Base-by-base conservation (phyloP, 192 early-diverging fungal genomes). In the Backusella liffmaniae region DNA sequence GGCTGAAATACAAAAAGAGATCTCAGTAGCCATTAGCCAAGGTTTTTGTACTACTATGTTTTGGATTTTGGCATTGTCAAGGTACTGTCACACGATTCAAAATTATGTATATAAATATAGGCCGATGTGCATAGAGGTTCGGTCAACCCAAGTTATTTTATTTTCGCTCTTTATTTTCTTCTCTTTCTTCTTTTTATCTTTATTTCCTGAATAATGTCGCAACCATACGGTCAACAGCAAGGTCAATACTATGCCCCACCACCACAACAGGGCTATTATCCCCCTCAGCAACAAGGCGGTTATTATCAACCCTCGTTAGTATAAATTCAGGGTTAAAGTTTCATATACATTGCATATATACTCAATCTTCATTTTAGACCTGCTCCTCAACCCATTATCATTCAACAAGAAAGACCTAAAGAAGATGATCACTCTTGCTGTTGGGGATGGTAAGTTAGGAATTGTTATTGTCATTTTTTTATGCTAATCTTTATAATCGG, bases 381-480 rank as follows among this genome's bases (percentile, higher is more conserved):
- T 32, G 72, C 72, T 35, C 77, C 77, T 37, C 77, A 78, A 26
- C 73, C 77, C 32, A 56, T 78, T 46, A 67, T 73, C 39, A 46
- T 73, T 36, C 77, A 73, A 30, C 42, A 77, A 21, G 59, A 66
- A 53, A 42, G 37, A 68, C 77, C 35, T 23, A 44, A 68, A 51
- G 16, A 44, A 29, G 41, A 73, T 49, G 30, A 42, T 29, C 23
- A 72, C 23, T 62, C 53, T 39, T 68, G 72, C 23, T 78, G 77
- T 29, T 73, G 59, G 70, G 77, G 77, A 49, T 78, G 77, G 76
- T 77, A 77, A 77, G n/a, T 35, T 32, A 53, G 16, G 13, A 29
- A 23, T 10, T 49, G 15, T 2, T n/a, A 10, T 0, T 26, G 23
- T 26, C 53, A 39, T 34, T 35, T 29, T 36, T 39, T 42, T 0